These are phyloP conservation scores for Nidularia sp. DNA, from an alignment of 768 basidiomycete genomes.

Conservation along the genomic window DNA sequence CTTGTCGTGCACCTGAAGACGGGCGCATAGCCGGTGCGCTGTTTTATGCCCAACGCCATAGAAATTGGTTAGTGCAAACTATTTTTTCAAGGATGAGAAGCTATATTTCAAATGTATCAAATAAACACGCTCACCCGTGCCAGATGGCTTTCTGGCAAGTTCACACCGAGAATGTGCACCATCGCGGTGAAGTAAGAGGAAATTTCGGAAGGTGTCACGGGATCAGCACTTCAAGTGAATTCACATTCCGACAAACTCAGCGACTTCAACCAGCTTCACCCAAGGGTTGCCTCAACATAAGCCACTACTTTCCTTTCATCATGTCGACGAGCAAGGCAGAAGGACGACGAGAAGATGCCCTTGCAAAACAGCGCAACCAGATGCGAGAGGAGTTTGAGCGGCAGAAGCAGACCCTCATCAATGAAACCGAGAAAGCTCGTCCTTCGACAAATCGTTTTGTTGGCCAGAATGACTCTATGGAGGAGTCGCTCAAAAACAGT, in stretches of 20 bases:
- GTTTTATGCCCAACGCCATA: conserved; percentile 82
- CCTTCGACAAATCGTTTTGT: conserved; percentile 88
- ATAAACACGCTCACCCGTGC: conserved; percentile 55
- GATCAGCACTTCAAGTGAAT: conserved; percentile 6
- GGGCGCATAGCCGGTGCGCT: conserved; percentile 81
- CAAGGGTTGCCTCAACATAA: conserved; percentile 1
- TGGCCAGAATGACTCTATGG: conserved; percentile 91
- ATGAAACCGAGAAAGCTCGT: conserved; percentile 90
- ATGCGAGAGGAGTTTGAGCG: conserved; percentile 80
- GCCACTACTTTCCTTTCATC: conserved; percentile 2
- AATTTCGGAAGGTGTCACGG: conserved; percentile 4
- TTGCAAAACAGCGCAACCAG: conserved; percentile 77
- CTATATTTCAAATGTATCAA: not conserved
- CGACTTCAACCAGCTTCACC: conserved; percentile 9
- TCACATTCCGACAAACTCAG: conserved; percentile 20
- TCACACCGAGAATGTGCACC: conserved; percentile 87
- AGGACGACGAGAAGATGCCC: conserved; percentile 81
- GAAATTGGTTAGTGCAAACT: conserved; percentile 91
- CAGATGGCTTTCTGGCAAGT: conserved; percentile 71
- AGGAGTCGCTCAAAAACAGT: conserved; percentile 85
- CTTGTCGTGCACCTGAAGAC: conserved; percentile 87
- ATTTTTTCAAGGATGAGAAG: conserved; percentile 2
- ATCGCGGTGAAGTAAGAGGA: conserved; percentile 28
- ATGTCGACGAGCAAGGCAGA: conserved; percentile 81
- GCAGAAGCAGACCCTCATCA: conserved; percentile 76